These are phyloP conservation scores for Grammothele lineata DNA, from an alignment of 768 basidiomycete genomes.

Conservation along the genomic window DNA sequence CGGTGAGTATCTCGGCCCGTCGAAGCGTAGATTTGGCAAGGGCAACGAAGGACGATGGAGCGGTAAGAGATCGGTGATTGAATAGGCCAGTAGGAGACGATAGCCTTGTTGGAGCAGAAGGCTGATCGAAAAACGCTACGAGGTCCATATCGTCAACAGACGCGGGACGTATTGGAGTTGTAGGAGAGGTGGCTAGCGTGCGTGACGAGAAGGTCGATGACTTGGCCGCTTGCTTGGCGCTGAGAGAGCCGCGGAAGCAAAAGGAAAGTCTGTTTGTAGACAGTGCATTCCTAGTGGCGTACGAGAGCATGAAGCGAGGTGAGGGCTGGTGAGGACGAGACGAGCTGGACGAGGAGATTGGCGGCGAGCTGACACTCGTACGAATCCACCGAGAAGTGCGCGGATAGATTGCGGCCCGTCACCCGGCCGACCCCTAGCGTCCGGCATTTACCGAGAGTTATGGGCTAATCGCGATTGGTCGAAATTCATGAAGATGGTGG, in stretches of 20 bases:
- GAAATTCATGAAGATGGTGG: no score
- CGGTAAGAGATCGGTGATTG: slow-evolving; percentile 66
- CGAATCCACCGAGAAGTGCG: no score
- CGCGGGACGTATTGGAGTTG: slow-evolving; percentile 44
- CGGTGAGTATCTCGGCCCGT: slow-evolving; percentile 78
- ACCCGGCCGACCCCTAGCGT: no score
- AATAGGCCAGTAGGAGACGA: slow-evolving; percentile 77
- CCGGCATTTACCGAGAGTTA: no score
- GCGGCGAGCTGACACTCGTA: no score
- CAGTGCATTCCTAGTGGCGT: slow-evolving; percentile 37
- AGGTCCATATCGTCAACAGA: slow-evolving; percentile 64
- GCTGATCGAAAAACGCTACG: slow-evolving; percentile 68
- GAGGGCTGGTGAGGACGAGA: slow-evolving; percentile 6
- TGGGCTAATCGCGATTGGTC: no score
- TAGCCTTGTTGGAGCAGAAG: slow-evolving; percentile 34
- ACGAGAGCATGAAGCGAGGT: slow-evolving; percentile 32
- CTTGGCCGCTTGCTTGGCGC: slow-evolving; percentile 25
- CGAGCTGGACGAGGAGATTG: slow-evolving; percentile 4
- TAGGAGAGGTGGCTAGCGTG: slow-evolving; percentile 31
- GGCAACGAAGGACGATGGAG: slow-evolving; percentile 63
- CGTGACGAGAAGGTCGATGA: slow-evolving; percentile 5
- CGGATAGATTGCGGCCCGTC: no score
- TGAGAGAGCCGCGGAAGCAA: slow-evolving; percentile 41
- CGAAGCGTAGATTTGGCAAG: slow-evolving; percentile 77
- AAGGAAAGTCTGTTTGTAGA: slow-evolving; percentile 31